Evolutionary conservation across 257 asterid species (phyloP).

Genomic region (Schizonepeta tenuifolia): DNA sequence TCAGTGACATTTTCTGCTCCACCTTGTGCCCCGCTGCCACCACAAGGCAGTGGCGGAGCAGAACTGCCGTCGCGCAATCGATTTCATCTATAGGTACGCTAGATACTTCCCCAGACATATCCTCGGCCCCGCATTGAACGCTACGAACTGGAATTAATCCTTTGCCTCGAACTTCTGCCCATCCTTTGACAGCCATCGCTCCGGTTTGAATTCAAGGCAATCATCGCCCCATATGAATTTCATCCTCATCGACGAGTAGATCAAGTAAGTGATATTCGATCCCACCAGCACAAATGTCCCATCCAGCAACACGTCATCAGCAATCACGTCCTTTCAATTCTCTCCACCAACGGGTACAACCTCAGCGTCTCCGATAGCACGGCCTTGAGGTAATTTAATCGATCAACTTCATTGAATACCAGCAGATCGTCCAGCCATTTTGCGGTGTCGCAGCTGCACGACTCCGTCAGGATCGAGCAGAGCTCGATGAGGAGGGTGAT

Average conservation of each 20-base stretch:
- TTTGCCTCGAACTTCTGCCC: constrained; percentile 44
- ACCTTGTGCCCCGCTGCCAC: constrained; percentile 54
- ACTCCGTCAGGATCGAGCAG: constrained; percentile 39
- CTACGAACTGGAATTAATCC: constrained; percentile 51
- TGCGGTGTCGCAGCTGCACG: constrained; percentile 45
- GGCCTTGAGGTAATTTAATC: constrained; percentile 47
- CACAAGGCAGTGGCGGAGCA: constrained; percentile 59
- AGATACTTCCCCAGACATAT: constrained; percentile 56
- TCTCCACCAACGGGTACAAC: constrained; percentile 53
- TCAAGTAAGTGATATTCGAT: constrained; percentile 53
- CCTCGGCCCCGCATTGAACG: constrained; percentile 66
- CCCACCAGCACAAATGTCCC: constrained; percentile 59
- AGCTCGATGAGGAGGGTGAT: constrained; percentile 51
- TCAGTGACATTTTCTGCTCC: constrained; percentile 59
- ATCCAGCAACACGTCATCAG: constrained; percentile 52
- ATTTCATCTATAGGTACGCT: constrained; percentile 61
- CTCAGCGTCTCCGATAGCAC: constrained; percentile 56
- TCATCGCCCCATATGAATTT: no score
- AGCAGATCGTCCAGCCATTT: constrained; percentile 48
- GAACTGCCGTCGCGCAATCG: constrained; percentile 56
- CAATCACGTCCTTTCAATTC: constrained; percentile 53
- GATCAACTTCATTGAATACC: constrained; percentile 51
- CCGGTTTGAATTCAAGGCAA: constrained; percentile 57
- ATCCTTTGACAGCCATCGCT: constrained; percentile 51
- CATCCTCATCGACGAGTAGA: constrained; percentile 60